Evolutionary conservation across 2,329 filamentous ascomycete species (phyloP).

Genomic region (Aspergillus udagawae): DNA sequence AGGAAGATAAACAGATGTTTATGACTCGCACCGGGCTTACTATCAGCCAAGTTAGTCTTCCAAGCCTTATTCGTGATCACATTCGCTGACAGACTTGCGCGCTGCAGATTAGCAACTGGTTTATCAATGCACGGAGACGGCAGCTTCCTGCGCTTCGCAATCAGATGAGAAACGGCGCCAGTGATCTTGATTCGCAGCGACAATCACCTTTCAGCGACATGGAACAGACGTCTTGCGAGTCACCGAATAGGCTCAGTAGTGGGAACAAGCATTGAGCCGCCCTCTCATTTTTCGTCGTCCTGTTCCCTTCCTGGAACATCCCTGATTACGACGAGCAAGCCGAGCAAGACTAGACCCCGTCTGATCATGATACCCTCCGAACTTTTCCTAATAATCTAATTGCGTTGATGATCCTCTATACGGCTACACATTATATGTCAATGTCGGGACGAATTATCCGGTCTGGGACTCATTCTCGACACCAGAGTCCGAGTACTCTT

Average conservation of each 20-base stretch:
- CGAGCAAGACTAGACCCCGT: constrained; percentile 18
- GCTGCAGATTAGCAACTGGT: constrained; percentile 50
- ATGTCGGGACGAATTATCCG: neutral
- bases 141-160: constrained; percentile 46
- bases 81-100: constrained; percentile 5
- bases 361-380: constrained; percentile 29
- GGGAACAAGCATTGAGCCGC: constrained; percentile 6
- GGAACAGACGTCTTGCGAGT: constrained; percentile 25
- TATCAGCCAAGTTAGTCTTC: constrained; percentile 56
- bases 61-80: neutral
- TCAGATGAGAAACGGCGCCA: constrained; percentile 36
- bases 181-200: constrained; percentile 26
- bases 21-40: constrained; percentile 72
- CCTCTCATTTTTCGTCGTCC: constrained; percentile 20
- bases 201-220: constrained; percentile 36
- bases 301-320: constrained; percentile 8
- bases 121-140: constrained; percentile 49
- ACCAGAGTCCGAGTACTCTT: neutral
- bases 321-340: constrained; percentile 13
- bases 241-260: neutral
- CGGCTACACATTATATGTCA: neutral
- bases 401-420: constrained; percentile 8
- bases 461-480: neutral
- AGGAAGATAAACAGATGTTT: constrained; percentile 81
- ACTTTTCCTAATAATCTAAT: constrained; percentile 7